Evolutionary conservation across 2,329 filamentous ascomycete genomes (phyloP), one percentile per base, ranked within the genome.

Genomic region (Beauveria brongniartii): DNA sequence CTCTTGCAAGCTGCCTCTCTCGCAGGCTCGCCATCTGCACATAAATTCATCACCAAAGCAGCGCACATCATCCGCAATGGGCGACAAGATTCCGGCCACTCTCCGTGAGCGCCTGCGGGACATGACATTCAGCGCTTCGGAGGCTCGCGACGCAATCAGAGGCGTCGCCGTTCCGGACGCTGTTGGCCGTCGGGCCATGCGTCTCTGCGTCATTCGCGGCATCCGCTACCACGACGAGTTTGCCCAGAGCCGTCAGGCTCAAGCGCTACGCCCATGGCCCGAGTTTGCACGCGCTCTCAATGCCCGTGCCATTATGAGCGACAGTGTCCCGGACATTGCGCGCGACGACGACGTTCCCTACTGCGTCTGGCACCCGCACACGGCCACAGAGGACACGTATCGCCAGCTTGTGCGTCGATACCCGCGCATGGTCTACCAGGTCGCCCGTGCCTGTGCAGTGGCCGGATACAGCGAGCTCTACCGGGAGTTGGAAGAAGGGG

Each of bases 291-390:
- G 56, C 43, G 55, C 61, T 18, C 50, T 55, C 14, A 70, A 74
- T 61, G 72, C 72, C 14, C 67, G 71, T n/a, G 56, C 63, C 43
- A 73, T 73, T 46, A 74, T 74, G 70, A 73, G 70, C 64, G 67
- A 70, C 44, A 55, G 16, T 3, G 67, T 76, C n/a, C 74, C 73
- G 1, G 64, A 69, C 9, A 70, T 64, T 1, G 37, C 63, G 16
- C 56, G 64, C 12, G 41, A 55, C 40, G 40, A 51, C 47, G 26
- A 51, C 20, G 20, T 66, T 68, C 3, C 63, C 66, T 76, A 77
- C 64, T 77, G 74, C 63, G 75, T 77, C 57, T 77, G 73, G 73
- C 63, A 74, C 62, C 75, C 75, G 0, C 69, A 74, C 2, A 46
- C 69, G 9, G 69, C 75, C 8, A 62, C 62, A 0, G 73, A 76